Base-by-base conservation (phyloP, 148 eudicot species). In the Rhododendron henanense region DNA sequence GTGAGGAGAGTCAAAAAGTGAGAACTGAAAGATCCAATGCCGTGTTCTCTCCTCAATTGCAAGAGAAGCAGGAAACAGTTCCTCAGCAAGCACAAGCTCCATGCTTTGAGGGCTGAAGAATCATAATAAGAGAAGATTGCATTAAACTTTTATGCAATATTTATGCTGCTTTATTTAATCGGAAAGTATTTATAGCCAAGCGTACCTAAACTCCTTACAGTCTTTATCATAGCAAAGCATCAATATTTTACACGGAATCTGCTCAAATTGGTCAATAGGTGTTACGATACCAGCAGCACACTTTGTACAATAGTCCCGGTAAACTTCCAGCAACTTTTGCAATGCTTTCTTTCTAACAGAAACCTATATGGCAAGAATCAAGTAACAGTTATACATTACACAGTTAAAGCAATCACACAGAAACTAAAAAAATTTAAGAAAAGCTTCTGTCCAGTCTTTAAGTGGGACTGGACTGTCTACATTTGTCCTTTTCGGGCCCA, bases 331-430 rank as follows among this genome's bases (percentile, higher is more conserved):
- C 90, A 97, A 84, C 91, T 93, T 94, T 78, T 90, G 88, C 85
- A 95, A 87, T 84, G 96, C 94, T 89, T 90, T 94, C 90, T 94
- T 93, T 90, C 98, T 93, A 82, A 97, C 98, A 80, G 92, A 90
- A 73, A 92, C 89, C 99, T 97, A 61, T 50, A 88, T 35, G 83
- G 78, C 16, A 89, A 83, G 57, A 87, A 51, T 14, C 63, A 82
- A 51, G 21, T 37, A n/a, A 61, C 59, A 69, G 35, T 78, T 48
- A 81, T 25, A 14, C 37, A 50, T 75, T 74, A 84, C 21, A 35
- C 2, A 78, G 57, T 37, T 33, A 75, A 73, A 86, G 39, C 53
- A 5, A 81, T 50, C 67, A 83, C 47, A 69, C 6, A 5, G 19
- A 85, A 53, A 55, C 81, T 7, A 44, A 35, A 9, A 71, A 81